Conservation (phyloP, 768 basidiomycete species). For the Pilatotrama ljubarskyi region DNA sequence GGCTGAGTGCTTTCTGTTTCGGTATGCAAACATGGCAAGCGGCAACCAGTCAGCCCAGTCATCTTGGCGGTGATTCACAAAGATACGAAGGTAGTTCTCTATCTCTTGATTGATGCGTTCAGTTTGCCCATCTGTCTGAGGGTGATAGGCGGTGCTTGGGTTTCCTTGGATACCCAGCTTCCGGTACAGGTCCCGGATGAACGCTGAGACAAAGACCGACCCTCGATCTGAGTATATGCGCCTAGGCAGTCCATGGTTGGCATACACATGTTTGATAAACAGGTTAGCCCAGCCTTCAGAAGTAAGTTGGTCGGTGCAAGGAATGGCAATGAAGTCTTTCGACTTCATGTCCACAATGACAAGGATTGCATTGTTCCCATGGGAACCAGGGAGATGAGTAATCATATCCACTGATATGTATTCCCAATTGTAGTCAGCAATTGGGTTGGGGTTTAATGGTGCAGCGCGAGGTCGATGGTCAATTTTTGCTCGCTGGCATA, state of each 20-base stretch:
- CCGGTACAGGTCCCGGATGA: constrained; percentile 34
- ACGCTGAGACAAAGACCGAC: constrained; percentile 31
- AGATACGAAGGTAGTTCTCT: constrained; percentile 40
- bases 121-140: constrained; percentile 43
- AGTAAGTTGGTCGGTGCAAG: constrained; percentile 22
- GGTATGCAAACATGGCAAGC: constrained; percentile 37
- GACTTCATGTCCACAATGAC: constrained; percentile 19
- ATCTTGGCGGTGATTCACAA: constrained; percentile 33
- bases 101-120: constrained; percentile 43
- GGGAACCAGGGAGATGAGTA: constrained; percentile 21
- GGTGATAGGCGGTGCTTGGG: constrained; percentile 45
- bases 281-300: constrained; percentile 24
- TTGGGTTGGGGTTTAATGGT: too few species aligned
- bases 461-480: too few species aligned
- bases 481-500: too few species aligned
- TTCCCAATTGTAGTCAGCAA: too few species aligned
- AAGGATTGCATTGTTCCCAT: constrained; percentile 22
- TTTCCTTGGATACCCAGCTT: constrained; percentile 35
- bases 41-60: constrained; percentile 38
- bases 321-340: constrained; percentile 33
- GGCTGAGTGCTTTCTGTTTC: constrained; percentile 31
- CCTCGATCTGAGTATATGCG: constrained; percentile 18
- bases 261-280: constrained; percentile 20
- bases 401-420: constrained; percentile 18
- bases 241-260: constrained; percentile 11